Evolutionary conservation across 495 filamentous ascomycete genomes (phyloP), one percentile per base, ranked within the genome.

Genomic region (Aspergillus campestris): DNA sequence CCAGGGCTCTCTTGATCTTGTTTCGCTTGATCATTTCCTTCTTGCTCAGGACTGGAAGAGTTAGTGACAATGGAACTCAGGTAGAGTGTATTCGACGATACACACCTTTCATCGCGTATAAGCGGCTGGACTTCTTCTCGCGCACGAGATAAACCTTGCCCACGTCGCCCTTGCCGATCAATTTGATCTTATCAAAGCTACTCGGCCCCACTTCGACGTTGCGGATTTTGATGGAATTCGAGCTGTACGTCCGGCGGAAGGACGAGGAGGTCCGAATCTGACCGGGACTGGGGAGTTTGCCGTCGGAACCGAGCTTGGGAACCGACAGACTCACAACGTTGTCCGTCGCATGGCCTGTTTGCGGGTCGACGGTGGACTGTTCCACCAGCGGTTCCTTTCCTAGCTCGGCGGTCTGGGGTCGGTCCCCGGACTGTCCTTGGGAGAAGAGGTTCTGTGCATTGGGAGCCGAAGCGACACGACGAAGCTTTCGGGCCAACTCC

Each of bases 11-110:
- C 74, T 98, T 98, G 74, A 98, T 98, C 78, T 98, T 98, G 69
- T 98, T 98, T 30, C 92, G 83, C 73, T 98, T 98, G 71, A 98
- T 98, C 92, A 98, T 98, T 71, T 98, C 92, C 74, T 96, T 95
- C 70, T 98, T 98, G 75, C 89, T 97, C 69, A 98, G 56, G 8
- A 98, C 92, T 98, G 15, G 32, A 32, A 36, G 46, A 28, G 44
- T 61, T 31, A 65, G 61, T n/a, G 29, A 44, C 10, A 27, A 42
- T 18, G 37, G 18, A 6, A 10, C 10, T 10, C 7, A 9, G 3
- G 13, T 5, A 35, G 7, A 29, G 18, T 12, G 15, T 24, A 24
- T 24, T 24, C 18, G 18, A 24, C 18, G 18, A 1, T 24, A 58
- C 72, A 52, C 48, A 97, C 92, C 94, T 67, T 98, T 98, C 92